Evolutionary conservation across 2,329 filamentous ascomycete genomes (phyloP), one percentile per base, ranked within the genome.

Genomic region (Trichoderma harzianum): DNA sequence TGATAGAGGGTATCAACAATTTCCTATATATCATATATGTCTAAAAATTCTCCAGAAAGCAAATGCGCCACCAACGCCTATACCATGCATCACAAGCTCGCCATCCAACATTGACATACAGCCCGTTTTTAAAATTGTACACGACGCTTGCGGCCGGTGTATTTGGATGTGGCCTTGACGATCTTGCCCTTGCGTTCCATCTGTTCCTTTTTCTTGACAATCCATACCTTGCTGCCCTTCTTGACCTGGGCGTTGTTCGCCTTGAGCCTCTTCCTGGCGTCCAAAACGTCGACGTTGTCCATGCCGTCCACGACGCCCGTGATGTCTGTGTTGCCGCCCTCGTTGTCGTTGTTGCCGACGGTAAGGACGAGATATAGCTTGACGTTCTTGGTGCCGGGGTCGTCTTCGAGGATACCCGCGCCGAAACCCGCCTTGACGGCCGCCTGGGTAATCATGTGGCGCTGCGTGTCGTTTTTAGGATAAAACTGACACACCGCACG

Each of bases 401-500:
- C 95, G 82, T 99, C 96, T 82, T 98, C 95, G 62, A 99, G 85
- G 39, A 99, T 88, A 83, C 96, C 96, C 0, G 96, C 96, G 62
- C 96, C 95, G 78, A 99, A 99, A 0, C 96, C 96, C 1, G 96
- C 96, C 79, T 93, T 94, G 73, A 98, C 92, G 0, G 96, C 96
- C 0, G 96, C 96, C 72, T 89, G 88, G 66, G 91, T 93, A 76
- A 99, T 97, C 95, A 99, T 97, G 78, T 88, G 90, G 78, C 95
- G 89, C 84, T 99, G 96, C 74, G 89, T 86, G 76, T 97, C 92
- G 80, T 99, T 98, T 84, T 97, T 97, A 3, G 96, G 96, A 80
- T 99, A 99, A 82, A 99, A 99, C 79, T 99, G 96, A 80, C 95
- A 97, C 16, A 98, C 95, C 0, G 96, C 96, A 47, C 94, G 88